Base-by-base conservation (phyloP, 208 protist species). In the Tritrichomonas musculus region DNA sequence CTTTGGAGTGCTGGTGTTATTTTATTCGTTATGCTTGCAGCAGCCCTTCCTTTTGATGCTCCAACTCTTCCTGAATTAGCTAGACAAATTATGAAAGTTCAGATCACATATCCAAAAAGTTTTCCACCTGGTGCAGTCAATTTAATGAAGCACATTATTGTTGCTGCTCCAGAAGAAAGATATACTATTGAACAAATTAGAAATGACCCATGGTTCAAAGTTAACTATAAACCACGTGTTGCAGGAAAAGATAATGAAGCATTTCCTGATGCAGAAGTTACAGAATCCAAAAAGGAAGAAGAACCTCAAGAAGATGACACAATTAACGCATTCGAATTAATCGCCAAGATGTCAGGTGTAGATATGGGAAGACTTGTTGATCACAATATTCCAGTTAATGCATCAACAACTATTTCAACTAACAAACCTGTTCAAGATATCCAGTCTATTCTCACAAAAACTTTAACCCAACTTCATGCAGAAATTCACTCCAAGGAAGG, bases 111-210 rank as follows among this genome's bases (percentile, higher is more conserved):
- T 47, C 88, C 55, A 92, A 11, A 4, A 30, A 69, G 33, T 44
- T 92, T 92, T 33, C 88, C 88, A 17, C n/a, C 25, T 25, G 57
- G 57, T 50, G 50, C 57, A 30, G 57, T 72, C 0, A 55, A 69
- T 17, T 36, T 92, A 13, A 72, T 92, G 88, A 39, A 53, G 33
- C 30, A 92, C 13, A 92, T 92, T 11, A 30, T 92, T 20, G 55
- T 72, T 66, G 55, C 88, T 20, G 57, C 69, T 50, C 88, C 88
- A 44, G 30, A 13, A 47, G 9, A 27, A 36, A 50, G 88, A 22
- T 36, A 30, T 47, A 92, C 88, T 27, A 92, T 92, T 64, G 33
- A 92, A 69, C 88, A 92, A 92, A 92, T 92, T 5, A 47, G 55
- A 47, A 27, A 39, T 30, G n/a, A 92, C 22, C 30, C 50, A 64